Evolutionary conservation across 257 asterid species (phyloP), one percentile per base, ranked within the genome.

Genomic region (Nicotiana undulata): DNA sequence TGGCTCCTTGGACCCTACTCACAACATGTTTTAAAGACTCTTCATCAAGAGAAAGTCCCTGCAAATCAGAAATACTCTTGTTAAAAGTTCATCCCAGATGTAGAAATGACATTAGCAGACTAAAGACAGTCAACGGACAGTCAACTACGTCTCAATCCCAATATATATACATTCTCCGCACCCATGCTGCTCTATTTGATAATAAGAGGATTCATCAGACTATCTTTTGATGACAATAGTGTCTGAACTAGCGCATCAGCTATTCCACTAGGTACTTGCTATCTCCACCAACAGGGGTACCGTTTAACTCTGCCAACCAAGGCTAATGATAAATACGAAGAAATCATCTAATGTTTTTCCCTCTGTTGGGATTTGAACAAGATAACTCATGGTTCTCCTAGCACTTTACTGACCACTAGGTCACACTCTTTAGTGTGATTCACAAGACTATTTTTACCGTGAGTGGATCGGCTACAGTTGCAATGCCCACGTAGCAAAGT

Each of bases 41-140:
- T 3, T 87, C 83, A 80, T 83, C 87, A 31, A 90, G 91, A 55
- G 94, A 87, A 88, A 90, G 83, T 49, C 85, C 93, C 97, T 94
- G 83, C 6, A 70, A 83, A 58, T 75, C 67, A 53, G 55, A 64
- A 76, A 78, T 49, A 67, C 49, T 32, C 64, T 77, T 9, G 80
- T 26, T 80, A 75, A 17, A 66, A 32, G 7, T 46, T 52, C 77
- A 83, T 24, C 44, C 55, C n/a, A 37, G 9, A 64, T 40, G 46
- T 22, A 24, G 61, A 58, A 59, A 5, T 72, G 16, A 20, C 28
- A 65, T 63, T 18, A 55, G 20, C 72, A 32, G 34, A 53, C 24
- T 72, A 72, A 72, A 46, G 22, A 44, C 22, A 55, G 76, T 68
- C 28, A 68, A 68, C 7, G 2, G 16, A 40, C n/a, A n/a, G 52